phyloP scores from a whole-genome alignment of 2,329 filamentous ascomycete genomes.

The Aspergillus texensis region DNA sequence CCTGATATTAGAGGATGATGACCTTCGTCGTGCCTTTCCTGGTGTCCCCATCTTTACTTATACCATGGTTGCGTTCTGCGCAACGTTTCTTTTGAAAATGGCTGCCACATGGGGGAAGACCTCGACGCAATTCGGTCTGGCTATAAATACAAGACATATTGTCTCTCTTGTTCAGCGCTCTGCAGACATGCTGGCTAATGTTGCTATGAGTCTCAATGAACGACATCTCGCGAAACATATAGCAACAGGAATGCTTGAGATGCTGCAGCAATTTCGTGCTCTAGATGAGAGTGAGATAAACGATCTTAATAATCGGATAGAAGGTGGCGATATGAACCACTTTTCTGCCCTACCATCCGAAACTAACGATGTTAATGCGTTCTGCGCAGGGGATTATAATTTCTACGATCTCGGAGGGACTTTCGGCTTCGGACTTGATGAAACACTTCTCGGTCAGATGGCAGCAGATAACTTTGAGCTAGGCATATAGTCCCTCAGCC shows the following conservation, averaged over 20 bases:
- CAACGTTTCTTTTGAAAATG: conserved; percentile 34
- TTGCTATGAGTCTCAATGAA: conserved; percentile 3
- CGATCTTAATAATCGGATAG: not conserved
- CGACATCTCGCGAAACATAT: conserved; percentile 9
- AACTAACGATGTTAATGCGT: not conserved
- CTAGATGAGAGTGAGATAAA: not conserved
- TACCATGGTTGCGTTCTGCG: conserved; percentile 32
- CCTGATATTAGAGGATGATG: conserved; percentile 37
- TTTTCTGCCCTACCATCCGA: not conserved
- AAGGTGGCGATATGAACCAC: not conserved
- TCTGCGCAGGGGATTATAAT: conserved; percentile 6
- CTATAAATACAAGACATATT: conserved; percentile 1
- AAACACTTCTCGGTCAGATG: conserved; percentile 7
- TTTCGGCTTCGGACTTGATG: conserved; percentile 7
- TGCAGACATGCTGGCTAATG: not conserved
- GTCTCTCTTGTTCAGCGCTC: not conserved
- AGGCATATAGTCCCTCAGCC: not conserved
- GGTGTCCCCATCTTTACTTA: conserved; percentile 36
- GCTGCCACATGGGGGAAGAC: conserved; percentile 10
- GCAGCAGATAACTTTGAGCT: conserved; percentile 7
- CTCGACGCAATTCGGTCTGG: not conserved
- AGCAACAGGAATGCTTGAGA: conserved; percentile 3
- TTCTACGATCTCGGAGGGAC: conserved; percentile 6
- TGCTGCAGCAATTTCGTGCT: conserved; percentile 3
- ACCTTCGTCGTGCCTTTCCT: conserved; percentile 40